Evolutionary conservation across 306 rosid species (phyloP).

Genomic region (Begonia peltatifolia): DNA sequence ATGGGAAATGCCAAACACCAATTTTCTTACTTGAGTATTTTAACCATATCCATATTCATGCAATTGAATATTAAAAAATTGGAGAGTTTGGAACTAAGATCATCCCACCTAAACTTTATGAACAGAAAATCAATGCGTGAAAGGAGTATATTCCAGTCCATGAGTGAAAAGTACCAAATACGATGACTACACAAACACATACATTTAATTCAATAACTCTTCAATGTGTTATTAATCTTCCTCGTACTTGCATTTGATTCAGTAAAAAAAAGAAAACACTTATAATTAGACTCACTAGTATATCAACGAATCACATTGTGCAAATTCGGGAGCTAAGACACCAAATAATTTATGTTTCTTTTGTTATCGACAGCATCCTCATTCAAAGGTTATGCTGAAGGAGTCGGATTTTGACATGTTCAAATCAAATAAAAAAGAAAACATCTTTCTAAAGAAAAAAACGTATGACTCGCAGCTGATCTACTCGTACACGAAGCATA

Average conservation of each 20-base stretch:
- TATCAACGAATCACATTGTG: slow-evolving; percentile 5
- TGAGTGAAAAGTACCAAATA: too few relatives aligned
- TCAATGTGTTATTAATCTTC: too few relatives aligned
- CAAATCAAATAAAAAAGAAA: slow-evolving; percentile 4
- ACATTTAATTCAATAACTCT: too few relatives aligned
- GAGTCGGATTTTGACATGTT: neutral
- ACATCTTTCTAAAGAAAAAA: neutral
- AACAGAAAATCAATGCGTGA: too few relatives aligned
- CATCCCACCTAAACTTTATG: too few relatives aligned
- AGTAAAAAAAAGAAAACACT: slow-evolving; percentile 1
- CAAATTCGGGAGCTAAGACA: slow-evolving; percentile 2
- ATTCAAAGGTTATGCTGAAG: slow-evolving; percentile 1
- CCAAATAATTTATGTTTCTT: neutral
- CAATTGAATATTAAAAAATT: neutral
- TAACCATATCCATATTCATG: neutral
- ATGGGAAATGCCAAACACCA: too few relatives aligned
- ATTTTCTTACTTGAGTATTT: too few relatives aligned
- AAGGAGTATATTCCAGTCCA: too few relatives aligned
- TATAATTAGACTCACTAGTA: neutral
- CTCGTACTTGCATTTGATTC: too few relatives aligned
- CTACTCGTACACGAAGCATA: slow-evolving; percentile 8
- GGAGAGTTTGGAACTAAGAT: too few relatives aligned
- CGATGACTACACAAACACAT: too few relatives aligned
- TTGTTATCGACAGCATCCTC: neutral
- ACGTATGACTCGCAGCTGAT: slow-evolving; percentile 2